Evolutionary conservation across 257 asterid species (phyloP).

Genomic region (Sherardia arvensis): DNA sequence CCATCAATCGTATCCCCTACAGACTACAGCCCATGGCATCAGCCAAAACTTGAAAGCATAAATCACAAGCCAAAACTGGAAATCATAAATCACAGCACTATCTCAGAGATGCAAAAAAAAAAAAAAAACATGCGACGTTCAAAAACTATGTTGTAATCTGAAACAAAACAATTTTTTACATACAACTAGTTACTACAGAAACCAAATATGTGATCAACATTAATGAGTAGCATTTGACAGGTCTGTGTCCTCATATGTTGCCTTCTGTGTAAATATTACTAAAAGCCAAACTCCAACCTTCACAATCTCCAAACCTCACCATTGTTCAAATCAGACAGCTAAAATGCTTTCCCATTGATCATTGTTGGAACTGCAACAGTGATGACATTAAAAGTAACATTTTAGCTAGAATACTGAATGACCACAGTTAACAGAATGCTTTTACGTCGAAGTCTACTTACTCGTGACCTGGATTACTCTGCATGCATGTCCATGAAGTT

Average conservation of each 20-base stretch:
- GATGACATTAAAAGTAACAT: slow-evolving; percentile 10
- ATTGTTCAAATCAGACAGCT: slow-evolving; percentile 3
- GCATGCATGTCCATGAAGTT: slow-evolving; percentile 44
- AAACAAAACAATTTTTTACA: slow-evolving; percentile 9
- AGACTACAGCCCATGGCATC: background rate
- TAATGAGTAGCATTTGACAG: slow-evolving; percentile 7
- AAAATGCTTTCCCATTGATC: background rate
- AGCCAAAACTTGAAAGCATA: background rate
- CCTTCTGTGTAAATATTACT: slow-evolving; percentile 5
- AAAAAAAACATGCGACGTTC: background rate
- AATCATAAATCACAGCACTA: background rate
- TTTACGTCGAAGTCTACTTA: too few relatives aligned
- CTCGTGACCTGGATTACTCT: slow-evolving; percentile 25
- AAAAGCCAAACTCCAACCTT: slow-evolving; percentile 9
- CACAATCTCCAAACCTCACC: slow-evolving; percentile 9
- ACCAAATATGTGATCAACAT: slow-evolving; percentile 11
- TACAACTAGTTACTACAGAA: background rate
- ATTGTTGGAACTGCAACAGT: slow-evolving; percentile 11
- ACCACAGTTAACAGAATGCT: slow-evolving; percentile 7
- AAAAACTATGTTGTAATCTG: slow-evolving; percentile 6
- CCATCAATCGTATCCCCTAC: background rate
- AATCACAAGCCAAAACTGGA: too few relatives aligned
- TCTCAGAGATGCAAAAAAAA: slow-evolving; percentile 3
- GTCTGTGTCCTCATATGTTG: slow-evolving; percentile 10
- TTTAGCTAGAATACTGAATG: background rate